These are phyloP conservation scores for Rhododendron kiyosumense DNA, from an alignment of 148 eudicot genomes.

Conservation along the genomic window DNA sequence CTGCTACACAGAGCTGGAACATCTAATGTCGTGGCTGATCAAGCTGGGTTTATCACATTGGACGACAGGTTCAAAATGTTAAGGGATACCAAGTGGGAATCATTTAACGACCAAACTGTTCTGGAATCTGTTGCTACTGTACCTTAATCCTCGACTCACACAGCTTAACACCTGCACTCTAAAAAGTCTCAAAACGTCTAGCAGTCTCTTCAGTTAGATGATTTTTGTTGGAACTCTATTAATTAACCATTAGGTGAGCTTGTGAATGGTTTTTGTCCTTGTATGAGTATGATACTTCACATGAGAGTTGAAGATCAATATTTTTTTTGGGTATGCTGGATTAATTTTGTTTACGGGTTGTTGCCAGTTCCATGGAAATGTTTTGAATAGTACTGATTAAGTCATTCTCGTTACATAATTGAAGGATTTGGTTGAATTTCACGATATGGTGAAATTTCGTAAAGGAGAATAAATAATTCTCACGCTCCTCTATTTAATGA, in stretches of 20 bases:
- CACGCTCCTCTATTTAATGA: no score
- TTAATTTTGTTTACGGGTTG: no score
- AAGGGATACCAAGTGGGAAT: constrained; percentile 63
- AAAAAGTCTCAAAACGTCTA: background rate
- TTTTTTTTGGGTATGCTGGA: no score
- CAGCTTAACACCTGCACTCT: background rate
- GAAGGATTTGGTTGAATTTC: no score
- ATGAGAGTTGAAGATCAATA: no score
- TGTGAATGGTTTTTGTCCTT: background rate
- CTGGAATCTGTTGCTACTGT: constrained; percentile 34
- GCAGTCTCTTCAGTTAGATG: background rate
- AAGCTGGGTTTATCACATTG: constrained; percentile 50
- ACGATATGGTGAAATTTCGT: no score
- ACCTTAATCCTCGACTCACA: background rate
- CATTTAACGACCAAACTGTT: constrained; percentile 34
- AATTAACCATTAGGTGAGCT: background rate
- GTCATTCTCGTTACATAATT: no score
- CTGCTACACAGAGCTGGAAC: constrained; percentile 59
- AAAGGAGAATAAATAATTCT: no score
- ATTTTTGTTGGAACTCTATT: background rate
- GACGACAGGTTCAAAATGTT: constrained; percentile 71
- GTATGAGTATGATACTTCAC: no score
- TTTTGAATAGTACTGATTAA: no score
- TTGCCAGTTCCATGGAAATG: no score
- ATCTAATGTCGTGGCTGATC: constrained; percentile 40